Base-by-base conservation (phyloP, 2,329 filamentous ascomycete species). In the Xylariaceae sp. region DNA sequence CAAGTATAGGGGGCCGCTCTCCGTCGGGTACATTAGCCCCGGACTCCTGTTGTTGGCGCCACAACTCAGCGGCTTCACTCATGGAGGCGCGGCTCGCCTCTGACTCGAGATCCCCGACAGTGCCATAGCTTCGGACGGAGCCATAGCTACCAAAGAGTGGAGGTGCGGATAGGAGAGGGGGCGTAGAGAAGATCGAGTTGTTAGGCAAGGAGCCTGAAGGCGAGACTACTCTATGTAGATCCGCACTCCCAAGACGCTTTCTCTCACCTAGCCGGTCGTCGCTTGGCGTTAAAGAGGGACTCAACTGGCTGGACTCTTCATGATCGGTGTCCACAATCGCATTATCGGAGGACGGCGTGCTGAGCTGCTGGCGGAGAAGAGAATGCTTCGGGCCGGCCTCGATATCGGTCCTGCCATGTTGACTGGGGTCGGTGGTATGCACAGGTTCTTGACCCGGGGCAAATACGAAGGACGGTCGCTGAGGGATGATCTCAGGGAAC, bases 401-500 rank as follows among this genome's bases (percentile, higher is more conserved):
- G 32, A 77, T 62, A 32, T 76, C 72, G 55, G 66, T 72, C 30
- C 75, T 70, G 45, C 68, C 70, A 52, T 80, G 77, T 29, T 75
- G 70, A 35, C 75, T 68, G n/a, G 61, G 60, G 11, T 70, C 69
- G 42, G 67, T 68, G 15, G 64, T 61, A 47, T 68, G 69, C n/a
- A 75, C 67, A 16, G 75, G 75, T 27, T 74, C 74, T 55, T 82
- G 80, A 36, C 85, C 83, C 35, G 82, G 77, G 2, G 81, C 80
- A 58, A 85, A 81, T 47, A 90, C 78, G 68, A 96, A 91, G 27
- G 89, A 87, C 11, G 86, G 85, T 13, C 86, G 84, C 50, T 89
- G 86, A 4, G 91, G 91, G 27, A 94, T 87, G 62, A 96, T 90
- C 71, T 97, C 92, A 59, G 85, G 83, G 72, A 97, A 97, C 52